Evolutionary conservation across 2,329 filamentous ascomycete species (phyloP), one percentile per base, ranked within the genome.

Genomic region (Ilyonectria destructans): DNA sequence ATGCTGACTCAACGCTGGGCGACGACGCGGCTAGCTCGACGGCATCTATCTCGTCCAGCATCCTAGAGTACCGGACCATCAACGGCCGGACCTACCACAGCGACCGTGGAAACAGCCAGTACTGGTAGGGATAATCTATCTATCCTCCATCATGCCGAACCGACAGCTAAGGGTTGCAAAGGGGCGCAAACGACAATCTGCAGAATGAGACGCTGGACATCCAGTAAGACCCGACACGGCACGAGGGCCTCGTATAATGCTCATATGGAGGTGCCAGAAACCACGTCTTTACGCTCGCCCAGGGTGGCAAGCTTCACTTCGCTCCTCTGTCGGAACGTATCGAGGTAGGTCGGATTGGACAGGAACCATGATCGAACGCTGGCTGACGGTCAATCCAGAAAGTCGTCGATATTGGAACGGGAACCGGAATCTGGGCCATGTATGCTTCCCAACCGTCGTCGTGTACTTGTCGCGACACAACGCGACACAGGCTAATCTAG

Each of bases 391-490:
- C 26, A 9, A 40, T 59, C 3, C 26, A 69, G 58, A 71, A 71
- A 65, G 69, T 58, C 4, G 61, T 69, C 4, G 70, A 72, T 29
- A 62, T 72, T 46, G 69, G 69, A 60, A 71, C 70, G 8, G 70
- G 70, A 7, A 72, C 69, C 17, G 70, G 69, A 45, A 45, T 72
- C n/a, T 72, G 69, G 70, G 69, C 69, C 10, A 71, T 71, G 69
- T 72, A 65, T 2, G 60, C 10, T 33, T 21, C 13, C 13, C 5
- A 3, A 23, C 51, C 46, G 31, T 8, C 8, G 12, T 12, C 12
- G 12, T 3, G 12, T 33, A 12, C 31, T 17, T 8, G 7, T 13
- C 43, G 21, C 13, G 6, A 3, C n/a, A 6, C 26, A 26, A 26
- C 26, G 26, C 26, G 6, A 6, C 29, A 12, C 10, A 26, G 9